A percentile compares a stretch with the other conserved stretches of the same genome.
phyloP scores from a whole-genome alignment of 2,329 filamentous ascomycete species.

The Pseudophaeomoniella oleicola region DNA sequence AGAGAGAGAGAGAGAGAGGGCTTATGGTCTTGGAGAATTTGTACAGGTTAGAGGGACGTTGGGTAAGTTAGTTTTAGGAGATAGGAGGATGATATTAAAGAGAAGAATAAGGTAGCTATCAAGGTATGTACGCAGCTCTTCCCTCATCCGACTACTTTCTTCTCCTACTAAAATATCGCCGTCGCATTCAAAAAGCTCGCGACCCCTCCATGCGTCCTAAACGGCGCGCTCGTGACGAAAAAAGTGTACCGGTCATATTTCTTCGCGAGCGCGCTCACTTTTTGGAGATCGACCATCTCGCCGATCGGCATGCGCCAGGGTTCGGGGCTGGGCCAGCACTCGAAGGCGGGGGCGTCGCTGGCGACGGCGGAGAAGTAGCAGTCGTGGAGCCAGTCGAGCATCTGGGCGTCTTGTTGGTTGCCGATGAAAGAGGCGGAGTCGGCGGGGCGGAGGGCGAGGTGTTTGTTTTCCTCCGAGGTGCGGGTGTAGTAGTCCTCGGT shows the following conservation, averaged over 20 bases:
- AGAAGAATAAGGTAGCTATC: no score
- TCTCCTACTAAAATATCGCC: constrained; percentile 23
- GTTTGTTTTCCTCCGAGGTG: constrained; percentile 17
- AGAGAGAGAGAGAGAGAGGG: no score
- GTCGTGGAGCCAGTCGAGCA: constrained; percentile 54
- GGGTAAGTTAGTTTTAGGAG: no score
- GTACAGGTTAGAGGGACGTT: no score
- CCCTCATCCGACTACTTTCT: no score
- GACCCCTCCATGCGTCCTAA: constrained; percentile 26
- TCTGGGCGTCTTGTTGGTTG: constrained; percentile 34
- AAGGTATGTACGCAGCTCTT: no score
- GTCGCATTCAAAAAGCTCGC: constrained; percentile 28
- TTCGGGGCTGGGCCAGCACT: constrained; percentile 41
- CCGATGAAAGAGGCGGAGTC: constrained; percentile 19
- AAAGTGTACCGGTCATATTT: constrained; percentile 23
- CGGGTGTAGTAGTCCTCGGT: constrained; percentile 42
- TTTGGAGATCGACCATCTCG: constrained; percentile 31
- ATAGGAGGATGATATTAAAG: no score
- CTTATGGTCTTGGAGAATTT: no score
- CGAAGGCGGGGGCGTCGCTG: constrained; percentile 49
- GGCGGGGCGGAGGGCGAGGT: constrained; percentile 16
- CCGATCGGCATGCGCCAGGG: constrained; percentile 30
- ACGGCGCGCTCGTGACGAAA: constrained; percentile 27
- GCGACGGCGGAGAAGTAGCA: constrained; percentile 52
- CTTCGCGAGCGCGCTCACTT: constrained; percentile 19